Evolutionary conservation across 495 filamentous ascomycete species (phyloP).

Genomic region (Daldinia concentrica): DNA sequence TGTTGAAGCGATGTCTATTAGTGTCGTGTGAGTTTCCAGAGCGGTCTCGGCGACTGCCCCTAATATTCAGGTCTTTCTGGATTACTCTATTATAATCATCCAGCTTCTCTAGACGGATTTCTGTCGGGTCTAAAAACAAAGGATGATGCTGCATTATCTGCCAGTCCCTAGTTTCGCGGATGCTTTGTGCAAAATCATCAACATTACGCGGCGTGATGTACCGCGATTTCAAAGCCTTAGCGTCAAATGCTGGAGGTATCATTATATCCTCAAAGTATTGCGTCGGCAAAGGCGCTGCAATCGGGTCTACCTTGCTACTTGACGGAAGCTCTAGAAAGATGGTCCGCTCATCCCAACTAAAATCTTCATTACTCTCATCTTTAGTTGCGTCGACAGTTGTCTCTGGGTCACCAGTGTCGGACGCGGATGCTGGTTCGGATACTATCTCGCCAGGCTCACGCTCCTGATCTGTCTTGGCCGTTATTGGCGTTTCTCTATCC

Average conservation of each 20-base stretch:
- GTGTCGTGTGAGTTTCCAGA: constrained; percentile 21
- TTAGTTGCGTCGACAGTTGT: constrained; percentile 5
- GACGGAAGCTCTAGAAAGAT: constrained; percentile 49
- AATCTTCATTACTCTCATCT: constrained; percentile 48
- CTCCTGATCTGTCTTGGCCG: constrained; percentile 29
- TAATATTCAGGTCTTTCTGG: constrained; percentile 16
- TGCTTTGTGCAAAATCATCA: constrained; percentile 53
- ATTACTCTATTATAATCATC: constrained; percentile 35
- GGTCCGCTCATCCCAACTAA: constrained; percentile 51
- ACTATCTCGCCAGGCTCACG: constrained; percentile 41
- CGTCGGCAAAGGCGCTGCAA: constrained; percentile 52
- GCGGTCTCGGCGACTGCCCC: constrained; percentile 24
- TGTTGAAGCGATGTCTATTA: constrained; percentile 17
- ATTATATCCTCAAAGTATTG: constrained; percentile 55
- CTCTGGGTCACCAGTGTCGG: constrained; percentile 22
- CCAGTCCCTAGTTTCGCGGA: constrained; percentile 58
- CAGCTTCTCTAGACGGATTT: constrained; percentile 37
- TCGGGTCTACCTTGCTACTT: constrained; percentile 53
- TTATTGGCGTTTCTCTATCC: constrained; percentile 13
- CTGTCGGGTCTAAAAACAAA: constrained; percentile 47
- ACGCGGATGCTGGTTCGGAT: constrained; percentile 34
- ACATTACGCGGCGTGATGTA: constrained; percentile 58
- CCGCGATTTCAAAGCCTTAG: constrained; percentile 55
- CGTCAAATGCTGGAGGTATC: constrained; percentile 57
- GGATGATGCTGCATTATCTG: constrained; percentile 57